Conservation (phyloP, 805 yeast genomes). For the Schizosaccharomyces osmophilus region DNA sequence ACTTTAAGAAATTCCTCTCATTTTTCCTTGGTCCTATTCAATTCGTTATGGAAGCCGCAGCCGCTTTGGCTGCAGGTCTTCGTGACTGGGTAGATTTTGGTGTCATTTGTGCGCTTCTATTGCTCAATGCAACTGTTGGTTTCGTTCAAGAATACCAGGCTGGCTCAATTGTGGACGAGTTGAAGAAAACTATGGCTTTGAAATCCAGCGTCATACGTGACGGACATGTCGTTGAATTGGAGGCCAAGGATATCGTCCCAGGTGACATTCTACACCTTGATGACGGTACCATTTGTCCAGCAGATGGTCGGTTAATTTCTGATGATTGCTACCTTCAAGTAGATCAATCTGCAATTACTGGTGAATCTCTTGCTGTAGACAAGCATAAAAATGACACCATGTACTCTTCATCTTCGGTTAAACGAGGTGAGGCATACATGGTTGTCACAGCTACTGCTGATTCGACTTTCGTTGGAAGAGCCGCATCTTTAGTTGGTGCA, state of each 20-base stretch:
- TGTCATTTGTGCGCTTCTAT: slow-evolving; percentile 70
- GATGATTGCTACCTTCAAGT: slow-evolving; percentile 72
- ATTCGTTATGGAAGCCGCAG: slow-evolving; percentile 94
- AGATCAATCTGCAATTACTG: slow-evolving; percentile 92
- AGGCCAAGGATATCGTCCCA: slow-evolving; percentile 72
- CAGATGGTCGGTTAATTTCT: slow-evolving; percentile 75
- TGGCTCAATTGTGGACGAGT: slow-evolving; percentile 89
- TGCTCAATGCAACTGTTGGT: slow-evolving; percentile 82
- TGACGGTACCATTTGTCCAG: slow-evolving; percentile 81
- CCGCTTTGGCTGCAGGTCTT: slow-evolving; percentile 81
- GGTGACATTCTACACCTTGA: slow-evolving; percentile 84
- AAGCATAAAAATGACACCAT: slow-evolving; percentile 67
- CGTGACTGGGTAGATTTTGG: slow-evolving; percentile 98
- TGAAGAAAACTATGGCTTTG: slow-evolving; percentile 85
- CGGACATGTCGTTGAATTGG: slow-evolving; percentile 50
- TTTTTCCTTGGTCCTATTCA: slow-evolving; percentile 89
- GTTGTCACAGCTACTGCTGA: slow-evolving; percentile 88
- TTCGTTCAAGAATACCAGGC: slow-evolving; percentile 95
- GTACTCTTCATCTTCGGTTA: slow-evolving; percentile 82
- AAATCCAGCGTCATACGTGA: slow-evolving; percentile 68
- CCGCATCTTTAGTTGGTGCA: slow-evolving; percentile 87
- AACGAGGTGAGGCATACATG: slow-evolving; percentile 89
- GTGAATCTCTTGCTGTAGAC: slow-evolving; percentile 91
- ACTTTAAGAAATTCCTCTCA: slow-evolving; percentile 54
- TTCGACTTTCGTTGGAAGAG: slow-evolving; percentile 87